Base-by-base conservation (phyloP, 164 flowering plant genomes). In the Magnolia changhungtana region DNA sequence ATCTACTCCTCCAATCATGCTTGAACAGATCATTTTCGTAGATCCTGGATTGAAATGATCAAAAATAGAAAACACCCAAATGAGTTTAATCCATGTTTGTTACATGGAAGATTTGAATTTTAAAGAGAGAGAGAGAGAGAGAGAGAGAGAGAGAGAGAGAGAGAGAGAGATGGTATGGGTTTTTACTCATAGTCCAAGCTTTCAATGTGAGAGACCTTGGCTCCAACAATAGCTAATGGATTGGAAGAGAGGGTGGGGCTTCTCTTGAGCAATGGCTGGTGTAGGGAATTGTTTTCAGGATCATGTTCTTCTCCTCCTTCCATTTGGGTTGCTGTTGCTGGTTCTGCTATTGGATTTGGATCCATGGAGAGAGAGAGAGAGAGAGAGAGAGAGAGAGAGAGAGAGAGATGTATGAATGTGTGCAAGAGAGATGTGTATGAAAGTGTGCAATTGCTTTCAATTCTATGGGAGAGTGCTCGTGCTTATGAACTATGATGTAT, bases 1-100 rank as follows among this genome's bases (percentile, higher is more conserved):
- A 87, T 88, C 97, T 87, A 83, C 89, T 87, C 80, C 98, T 91
- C 98, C 98, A 95, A 65, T 95, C 98, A 74, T 95, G 98, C 86
- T 91, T 95, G 83, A 95, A 95, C 49, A 95, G 86, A 85, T 95
- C 98, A 83, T 91, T 93, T 80, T 95, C 98, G 79, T 88, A 90
- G 78, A 95, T 95, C 83, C 98, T 93, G 86, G 78, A 83, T 65
- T 64, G 63, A 65, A 20, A 78, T 58, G 4, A 69, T 67, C 5
- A 68, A 68, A 68, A 68, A 14, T 16, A 16, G 18, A 68, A 68
- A 37, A 37, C 49, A 18, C 50, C 71, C 21, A 14, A 16, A 14
- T 68, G 49, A 27, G 50, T 27, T 14, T 27, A 31, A 29, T 10
- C 61, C 13, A 55, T 16, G 4, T 55, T 37, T 37, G 19, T 27